These are phyloP conservation scores for Polymyxa betae DNA, from an alignment of 208 protist genomes.

Conservation along the genomic window DNA sequence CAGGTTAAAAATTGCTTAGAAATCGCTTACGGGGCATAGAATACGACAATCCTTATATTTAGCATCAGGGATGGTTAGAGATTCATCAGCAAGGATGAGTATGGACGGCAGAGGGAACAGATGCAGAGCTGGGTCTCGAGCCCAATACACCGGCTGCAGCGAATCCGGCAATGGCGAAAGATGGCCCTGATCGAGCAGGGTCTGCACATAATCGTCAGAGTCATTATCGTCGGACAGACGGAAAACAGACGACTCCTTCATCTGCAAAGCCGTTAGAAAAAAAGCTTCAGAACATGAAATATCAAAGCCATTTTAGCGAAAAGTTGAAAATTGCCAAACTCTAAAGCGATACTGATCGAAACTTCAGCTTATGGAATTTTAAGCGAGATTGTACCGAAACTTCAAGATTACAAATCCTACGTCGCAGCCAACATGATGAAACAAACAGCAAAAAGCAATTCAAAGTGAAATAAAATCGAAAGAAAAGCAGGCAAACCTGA, in stretches of 20 bases:
- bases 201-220: constrained; percentile 60
- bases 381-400: too few species aligned
- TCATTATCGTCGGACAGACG: neutral
- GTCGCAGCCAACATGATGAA: neutral
- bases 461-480: neutral
- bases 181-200: constrained; percentile 62
- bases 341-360: too few species aligned
- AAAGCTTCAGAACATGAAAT: neutral
- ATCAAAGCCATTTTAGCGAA: neutral
- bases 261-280: too few species aligned
- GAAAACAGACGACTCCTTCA: constrained; percentile 37
- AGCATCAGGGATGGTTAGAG: too few species aligned
- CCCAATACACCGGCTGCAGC: constrained; percentile 52
- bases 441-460: constrained; percentile 5
- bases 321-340: too few species aligned
- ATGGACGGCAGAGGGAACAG: constrained; percentile 54
- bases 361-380: too few species aligned
- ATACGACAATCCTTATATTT: too few species aligned
- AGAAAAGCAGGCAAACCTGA: neutral
- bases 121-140: constrained; percentile 55
- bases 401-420: too few species aligned
- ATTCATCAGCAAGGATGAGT: constrained; percentile 58
- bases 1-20: too few species aligned
- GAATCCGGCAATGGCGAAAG: constrained; percentile 51
- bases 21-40: too few species aligned